A percentile compares a stretch with the other conserved stretches of the same genome.
phyloP scores from a whole-genome alignment of 768 basidiomycete species.

The Steccherinum ochraceum region DNA sequence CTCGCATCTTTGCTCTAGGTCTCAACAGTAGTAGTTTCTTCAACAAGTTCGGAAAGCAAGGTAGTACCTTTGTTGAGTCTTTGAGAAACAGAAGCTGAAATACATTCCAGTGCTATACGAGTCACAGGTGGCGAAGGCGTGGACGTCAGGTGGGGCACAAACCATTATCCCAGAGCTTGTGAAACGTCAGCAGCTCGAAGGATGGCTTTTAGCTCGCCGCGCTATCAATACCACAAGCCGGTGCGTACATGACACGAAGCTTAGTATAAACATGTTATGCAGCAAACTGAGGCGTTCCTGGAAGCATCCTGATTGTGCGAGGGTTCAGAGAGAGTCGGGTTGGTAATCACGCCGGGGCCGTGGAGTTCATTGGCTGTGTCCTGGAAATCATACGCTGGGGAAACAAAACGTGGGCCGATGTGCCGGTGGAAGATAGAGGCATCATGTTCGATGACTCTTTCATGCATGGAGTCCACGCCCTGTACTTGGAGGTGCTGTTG shows the following conservation, averaged over 20 bases:
- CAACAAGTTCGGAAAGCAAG: slow-evolving; percentile 16
- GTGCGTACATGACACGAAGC: too few species aligned
- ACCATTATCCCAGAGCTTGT: slow-evolving; percentile 18
- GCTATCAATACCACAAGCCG: slow-evolving; percentile 33
- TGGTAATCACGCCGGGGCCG: slow-evolving; percentile 11
- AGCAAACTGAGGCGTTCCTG: too few species aligned
- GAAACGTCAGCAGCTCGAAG: slow-evolving; percentile 14
- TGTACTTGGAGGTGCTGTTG: slow-evolving; percentile 29
- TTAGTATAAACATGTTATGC: not conserved
- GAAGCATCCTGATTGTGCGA: slow-evolving; percentile 39
- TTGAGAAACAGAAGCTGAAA: too few species aligned
- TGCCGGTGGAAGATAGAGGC: slow-evolving; percentile 33
- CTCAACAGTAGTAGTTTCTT: slow-evolving; percentile 14
- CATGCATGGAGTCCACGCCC: slow-evolving; percentile 27
- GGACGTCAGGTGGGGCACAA: slow-evolving; percentile 8
- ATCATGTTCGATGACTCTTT: slow-evolving; percentile 27
- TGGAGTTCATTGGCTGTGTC: slow-evolving; percentile 31
- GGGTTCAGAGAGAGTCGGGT: slow-evolving; percentile 26
- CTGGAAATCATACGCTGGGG: slow-evolving; percentile 42
- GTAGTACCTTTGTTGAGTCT: too few species aligned
- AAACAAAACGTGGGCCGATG: slow-evolving; percentile 30
- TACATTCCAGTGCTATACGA: too few species aligned
- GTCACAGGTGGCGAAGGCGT: too few species aligned
- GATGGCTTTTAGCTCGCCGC: slow-evolving; percentile 24
- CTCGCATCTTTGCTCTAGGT: slow-evolving; percentile 19